phyloP scores from a whole-genome alignment of 768 basidiomycete species.

The Tricholoma matsutake region DNA sequence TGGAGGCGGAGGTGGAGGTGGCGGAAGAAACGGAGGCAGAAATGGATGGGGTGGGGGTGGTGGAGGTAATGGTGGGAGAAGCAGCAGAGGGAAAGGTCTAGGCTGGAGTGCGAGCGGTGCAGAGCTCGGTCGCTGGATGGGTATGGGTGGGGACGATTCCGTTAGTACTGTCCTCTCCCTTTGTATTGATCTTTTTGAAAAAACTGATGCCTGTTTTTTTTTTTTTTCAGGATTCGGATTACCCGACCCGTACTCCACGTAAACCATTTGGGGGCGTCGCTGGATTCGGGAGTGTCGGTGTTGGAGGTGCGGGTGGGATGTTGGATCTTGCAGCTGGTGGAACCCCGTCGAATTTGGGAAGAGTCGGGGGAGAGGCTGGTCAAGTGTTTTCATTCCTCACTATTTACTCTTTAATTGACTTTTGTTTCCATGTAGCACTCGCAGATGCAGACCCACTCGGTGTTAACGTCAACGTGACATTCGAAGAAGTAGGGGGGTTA shows the following conservation, averaged over 20 bases:
- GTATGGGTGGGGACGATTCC: conserved; percentile 69
- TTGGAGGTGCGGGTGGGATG: conserved; percentile 48
- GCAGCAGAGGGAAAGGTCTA: conserved; percentile 42
- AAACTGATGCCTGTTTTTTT: conserved; percentile 2
- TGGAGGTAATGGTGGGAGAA: conserved; percentile 26
- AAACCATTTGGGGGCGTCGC: conserved; percentile 53
- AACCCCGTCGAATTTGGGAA: conserved; percentile 83
- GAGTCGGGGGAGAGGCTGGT: conserved; percentile 72
- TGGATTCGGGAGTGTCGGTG: conserved; percentile 50
- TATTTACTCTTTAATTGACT: conserved; percentile 3
- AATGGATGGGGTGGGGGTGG: conserved; percentile 29
- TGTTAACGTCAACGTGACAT: conserved; percentile 89
- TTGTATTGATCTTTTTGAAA: conserved; percentile 1
- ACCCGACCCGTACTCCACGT: conserved; percentile 60
- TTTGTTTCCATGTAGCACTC: conserved; percentile 47
- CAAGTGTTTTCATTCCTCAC: conserved; percentile 20
- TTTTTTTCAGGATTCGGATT: conserved; percentile 63
- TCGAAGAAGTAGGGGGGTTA: conserved; percentile 94
- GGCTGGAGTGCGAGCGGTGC: conserved; percentile 82
- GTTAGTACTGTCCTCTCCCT: conserved; percentile 27
- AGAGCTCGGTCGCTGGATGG: conserved; percentile 77
- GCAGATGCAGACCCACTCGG: conserved; percentile 97
- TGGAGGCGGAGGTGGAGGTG: conserved; percentile 23
- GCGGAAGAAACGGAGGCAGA: not conserved
- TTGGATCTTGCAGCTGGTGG: conserved; percentile 70